Evolutionary conservation across 768 basidiomycete species (phyloP).

Genomic region (Fibroporia radiculosa): DNA sequence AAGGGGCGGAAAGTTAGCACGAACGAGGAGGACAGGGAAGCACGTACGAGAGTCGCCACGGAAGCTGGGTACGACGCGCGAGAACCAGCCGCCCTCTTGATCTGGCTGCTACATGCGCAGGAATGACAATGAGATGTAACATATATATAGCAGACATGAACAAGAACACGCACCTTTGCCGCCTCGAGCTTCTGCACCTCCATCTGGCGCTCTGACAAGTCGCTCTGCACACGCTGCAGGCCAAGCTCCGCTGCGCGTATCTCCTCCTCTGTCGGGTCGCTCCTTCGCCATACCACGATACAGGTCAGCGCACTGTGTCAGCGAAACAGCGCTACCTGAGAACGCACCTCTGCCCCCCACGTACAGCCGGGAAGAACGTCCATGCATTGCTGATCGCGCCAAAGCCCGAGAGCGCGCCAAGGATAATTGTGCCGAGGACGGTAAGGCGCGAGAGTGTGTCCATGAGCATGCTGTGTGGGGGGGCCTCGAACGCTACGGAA

Average conservation of each 20-base stretch:
- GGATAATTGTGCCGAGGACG: slow-evolving; percentile 68
- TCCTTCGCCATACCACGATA: too few relatives aligned
- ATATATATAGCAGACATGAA: neutral
- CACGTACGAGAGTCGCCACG: slow-evolving; percentile 33
- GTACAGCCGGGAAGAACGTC: slow-evolving; percentile 43
- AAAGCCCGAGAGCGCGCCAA: slow-evolving; percentile 77
- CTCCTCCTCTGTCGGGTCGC: slow-evolving; percentile 40
- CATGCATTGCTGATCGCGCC: slow-evolving; percentile 67
- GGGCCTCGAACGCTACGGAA: slow-evolving; percentile 29
- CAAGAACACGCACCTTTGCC: slow-evolving; percentile 15
- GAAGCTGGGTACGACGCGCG: slow-evolving; percentile 42
- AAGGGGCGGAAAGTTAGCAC: neutral
- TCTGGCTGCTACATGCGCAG: slow-evolving; percentile 7
- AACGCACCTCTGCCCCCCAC: slow-evolving; percentile 20
- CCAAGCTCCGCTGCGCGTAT: slow-evolving; percentile 50
- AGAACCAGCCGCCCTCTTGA: slow-evolving; percentile 33
- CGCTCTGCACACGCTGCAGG: slow-evolving; percentile 50
- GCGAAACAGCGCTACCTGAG: too few relatives aligned
- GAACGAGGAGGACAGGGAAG: neutral
- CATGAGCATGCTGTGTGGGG: slow-evolving; percentile 28
- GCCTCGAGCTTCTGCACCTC: slow-evolving; percentile 27
- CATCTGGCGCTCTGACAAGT: slow-evolving; percentile 36
- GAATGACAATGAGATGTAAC: neutral
- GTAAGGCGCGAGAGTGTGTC: slow-evolving; percentile 54
- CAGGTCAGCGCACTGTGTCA: neutral